Evolutionary conservation across 805 yeast species (phyloP).

Genomic region (Barnettozyma botsteinii): DNA sequence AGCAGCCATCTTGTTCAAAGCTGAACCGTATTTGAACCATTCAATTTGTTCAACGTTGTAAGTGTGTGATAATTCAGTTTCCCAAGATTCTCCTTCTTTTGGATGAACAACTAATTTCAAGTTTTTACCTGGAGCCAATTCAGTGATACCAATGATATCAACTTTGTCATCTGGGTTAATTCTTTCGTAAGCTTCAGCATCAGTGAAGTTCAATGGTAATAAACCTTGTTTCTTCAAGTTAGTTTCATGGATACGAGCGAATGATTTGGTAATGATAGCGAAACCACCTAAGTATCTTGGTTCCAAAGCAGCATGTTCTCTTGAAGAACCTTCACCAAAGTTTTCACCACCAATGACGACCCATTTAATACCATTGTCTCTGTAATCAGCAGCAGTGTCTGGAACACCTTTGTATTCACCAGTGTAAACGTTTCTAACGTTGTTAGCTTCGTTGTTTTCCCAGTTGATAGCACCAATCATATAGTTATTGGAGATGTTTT

Average conservation of each 20-base stretch:
- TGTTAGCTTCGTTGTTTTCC: conserved; percentile 93
- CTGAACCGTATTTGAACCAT: conserved; percentile 99
- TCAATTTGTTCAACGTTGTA: conserved; percentile 95
- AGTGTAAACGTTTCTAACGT: conserved; percentile 82
- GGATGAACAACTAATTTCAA: conserved; percentile 70
- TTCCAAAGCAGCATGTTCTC: conserved; percentile 99
- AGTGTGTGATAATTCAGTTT: conserved; percentile 89
- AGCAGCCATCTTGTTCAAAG: conserved; percentile 90
- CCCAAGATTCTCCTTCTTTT: conserved; percentile 77
- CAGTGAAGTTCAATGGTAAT: conserved; percentile 89
- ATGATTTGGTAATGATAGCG: conserved; percentile 95
- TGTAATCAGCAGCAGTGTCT: conserved; percentile 91
- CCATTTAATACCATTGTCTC: conserved; percentile 90
- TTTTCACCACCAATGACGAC: conserved; percentile 98
- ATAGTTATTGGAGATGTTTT: conserved; percentile 97
- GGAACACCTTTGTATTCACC: conserved; percentile 94
- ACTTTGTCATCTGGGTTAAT: conserved; percentile 87
- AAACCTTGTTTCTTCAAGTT: conserved; percentile 99
- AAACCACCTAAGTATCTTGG: conserved; percentile 99
- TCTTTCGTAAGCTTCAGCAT: conserved; percentile 88
- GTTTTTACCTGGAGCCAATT: conserved; percentile 90
- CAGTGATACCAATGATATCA: conserved; percentile 78
- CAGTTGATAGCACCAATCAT: conserved; percentile 99
- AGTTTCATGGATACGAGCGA: conserved; percentile 99
- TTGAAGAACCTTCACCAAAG: conserved; percentile 99